Percentiles rank a stretch among this genome's conserved stretches.
phyloP scores from a whole-genome alignment of 805 yeast genomes.

The Candida endomychidarum region DNA sequence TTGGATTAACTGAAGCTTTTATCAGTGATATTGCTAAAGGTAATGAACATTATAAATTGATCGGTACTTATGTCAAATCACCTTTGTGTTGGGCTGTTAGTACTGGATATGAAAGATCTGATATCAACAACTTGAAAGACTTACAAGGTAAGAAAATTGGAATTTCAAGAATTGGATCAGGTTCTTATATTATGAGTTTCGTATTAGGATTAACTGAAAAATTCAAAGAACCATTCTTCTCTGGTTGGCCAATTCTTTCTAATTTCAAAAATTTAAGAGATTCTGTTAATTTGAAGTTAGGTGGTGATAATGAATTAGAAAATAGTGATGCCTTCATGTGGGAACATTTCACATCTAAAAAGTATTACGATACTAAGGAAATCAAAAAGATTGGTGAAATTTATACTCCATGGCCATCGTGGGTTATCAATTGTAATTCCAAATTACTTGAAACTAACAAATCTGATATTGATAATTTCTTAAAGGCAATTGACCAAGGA shows the following conservation, averaged over 20 bases:
- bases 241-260: constrained; percentile 55
- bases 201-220: constrained; percentile 67
- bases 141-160: constrained; percentile 68
- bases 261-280: constrained; percentile 76
- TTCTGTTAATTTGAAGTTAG: constrained; percentile 60
- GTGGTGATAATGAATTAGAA: constrained; percentile 20
- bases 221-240: constrained; percentile 52
- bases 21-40: constrained; percentile 80
- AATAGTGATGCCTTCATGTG: constrained; percentile 88
- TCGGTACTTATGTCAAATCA: constrained; percentile 81
- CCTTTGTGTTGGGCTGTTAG: constrained; percentile 91
- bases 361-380: constrained; percentile 76
- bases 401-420: constrained; percentile 95
- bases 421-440: constrained; percentile 69
- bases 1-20: constrained; percentile 91
- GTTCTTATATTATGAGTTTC: constrained; percentile 88
- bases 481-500: constrained; percentile 63
- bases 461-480: constrained; percentile 35
- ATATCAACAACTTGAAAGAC: constrained; percentile 50
- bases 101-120: constrained; percentile 65
- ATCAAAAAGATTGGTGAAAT: constrained; percentile 83
- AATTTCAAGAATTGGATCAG: constrained; percentile 85
- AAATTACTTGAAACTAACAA: constrained; percentile 28
- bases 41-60: constrained; percentile 57
- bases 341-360: constrained; percentile 90